Conservation (phyloP, 768 basidiomycete genomes). For the Mycena chlorophos region DNA sequence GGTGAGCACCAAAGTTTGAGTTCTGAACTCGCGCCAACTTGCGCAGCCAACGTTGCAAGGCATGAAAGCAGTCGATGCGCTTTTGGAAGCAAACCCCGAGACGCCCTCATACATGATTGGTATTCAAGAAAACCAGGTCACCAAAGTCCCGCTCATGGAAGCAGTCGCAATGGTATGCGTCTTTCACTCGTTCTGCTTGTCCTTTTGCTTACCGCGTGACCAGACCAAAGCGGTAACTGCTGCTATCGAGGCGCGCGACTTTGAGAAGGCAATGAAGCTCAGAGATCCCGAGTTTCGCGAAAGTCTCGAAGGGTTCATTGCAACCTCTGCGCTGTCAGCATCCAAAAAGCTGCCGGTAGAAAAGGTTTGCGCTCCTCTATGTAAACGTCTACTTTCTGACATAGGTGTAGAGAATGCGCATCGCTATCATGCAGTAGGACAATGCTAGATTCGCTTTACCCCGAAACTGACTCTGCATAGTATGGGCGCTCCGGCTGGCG, state of each 20-base stretch:
- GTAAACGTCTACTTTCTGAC: conserved; percentile 13
- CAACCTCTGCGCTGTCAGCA: conserved; percentile 64
- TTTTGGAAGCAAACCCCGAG: conserved; percentile 81
- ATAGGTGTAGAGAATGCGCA: conserved; percentile 60
- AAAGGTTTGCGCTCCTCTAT: conserved; percentile 36
- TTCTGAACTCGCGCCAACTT: conserved; percentile 7
- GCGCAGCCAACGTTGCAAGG: conserved; percentile 92
- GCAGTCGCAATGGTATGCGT: conserved; percentile 79
- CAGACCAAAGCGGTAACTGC: conserved; percentile 85
- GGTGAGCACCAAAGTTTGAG: conserved; percentile 44
- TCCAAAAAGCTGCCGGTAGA: conserved; percentile 51
- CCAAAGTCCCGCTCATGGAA: conserved; percentile 85
- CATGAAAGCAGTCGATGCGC: conserved; percentile 85
- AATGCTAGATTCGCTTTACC: neutral
- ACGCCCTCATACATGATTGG: conserved; percentile 99
- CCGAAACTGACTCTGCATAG: conserved; percentile 40
- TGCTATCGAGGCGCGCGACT: conserved; percentile 82
- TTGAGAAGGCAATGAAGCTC: conserved; percentile 80
- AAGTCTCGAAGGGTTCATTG: conserved; percentile 79
- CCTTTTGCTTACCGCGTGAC: neutral
- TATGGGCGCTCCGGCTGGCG: conserved; percentile 95
- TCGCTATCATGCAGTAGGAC: conserved; percentile 85
- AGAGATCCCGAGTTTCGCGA: conserved; percentile 92
- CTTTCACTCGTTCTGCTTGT: conserved; percentile 3
- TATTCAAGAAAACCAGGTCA: conserved; percentile 93